A percentile compares a stretch with the other conserved stretches of the same genome.
Evolutionary conservation across 129 eudicot species (phyloP).

Genomic region (Ambrosia artemisiifolia): DNA sequence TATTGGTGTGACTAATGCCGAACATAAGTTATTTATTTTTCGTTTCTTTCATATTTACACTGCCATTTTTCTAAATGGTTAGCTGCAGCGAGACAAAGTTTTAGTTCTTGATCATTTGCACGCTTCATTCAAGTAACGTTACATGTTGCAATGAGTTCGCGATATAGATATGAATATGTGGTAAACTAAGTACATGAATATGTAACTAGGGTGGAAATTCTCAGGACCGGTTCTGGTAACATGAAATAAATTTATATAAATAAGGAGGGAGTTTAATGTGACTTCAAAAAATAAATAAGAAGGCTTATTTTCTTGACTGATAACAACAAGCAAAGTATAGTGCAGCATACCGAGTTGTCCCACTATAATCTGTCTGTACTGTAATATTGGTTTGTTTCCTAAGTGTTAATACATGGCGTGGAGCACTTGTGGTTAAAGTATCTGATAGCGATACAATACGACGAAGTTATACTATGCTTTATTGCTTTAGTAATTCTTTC

Average conservation of each 20-base stretch:
- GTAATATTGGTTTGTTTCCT: neutral
- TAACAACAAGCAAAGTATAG: conserved; percentile 23
- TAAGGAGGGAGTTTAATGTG: neutral
- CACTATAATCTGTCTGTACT: conserved; percentile 32
- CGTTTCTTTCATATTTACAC: neutral
- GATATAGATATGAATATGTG: too few species aligned
- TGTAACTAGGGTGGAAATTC: neutral
- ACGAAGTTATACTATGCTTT: neutral
- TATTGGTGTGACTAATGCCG: conserved; percentile 11
- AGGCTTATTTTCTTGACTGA: conserved; percentile 2
- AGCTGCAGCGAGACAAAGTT: neutral
- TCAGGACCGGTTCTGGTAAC: too few species aligned
- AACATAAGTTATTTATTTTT: neutral
- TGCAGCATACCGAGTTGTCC: conserved; percentile 29
- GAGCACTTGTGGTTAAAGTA: conserved; percentile 1
- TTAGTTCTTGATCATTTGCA: neutral
- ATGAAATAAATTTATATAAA: too few species aligned
- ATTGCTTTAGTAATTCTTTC: neutral
- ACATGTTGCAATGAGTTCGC: too few species aligned
- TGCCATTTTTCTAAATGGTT: neutral
- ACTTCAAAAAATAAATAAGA: conserved; percentile 13
- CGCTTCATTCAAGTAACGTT: too few species aligned
- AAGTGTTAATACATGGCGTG: neutral
- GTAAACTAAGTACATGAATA: neutral
- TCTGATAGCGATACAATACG: neutral